A percentile compares a stretch with the other conserved stretches of the same genome.
Evolutionary conservation across 164 flowering plant genomes (phyloP).

Genomic region (Macadamia integrifolia): DNA sequence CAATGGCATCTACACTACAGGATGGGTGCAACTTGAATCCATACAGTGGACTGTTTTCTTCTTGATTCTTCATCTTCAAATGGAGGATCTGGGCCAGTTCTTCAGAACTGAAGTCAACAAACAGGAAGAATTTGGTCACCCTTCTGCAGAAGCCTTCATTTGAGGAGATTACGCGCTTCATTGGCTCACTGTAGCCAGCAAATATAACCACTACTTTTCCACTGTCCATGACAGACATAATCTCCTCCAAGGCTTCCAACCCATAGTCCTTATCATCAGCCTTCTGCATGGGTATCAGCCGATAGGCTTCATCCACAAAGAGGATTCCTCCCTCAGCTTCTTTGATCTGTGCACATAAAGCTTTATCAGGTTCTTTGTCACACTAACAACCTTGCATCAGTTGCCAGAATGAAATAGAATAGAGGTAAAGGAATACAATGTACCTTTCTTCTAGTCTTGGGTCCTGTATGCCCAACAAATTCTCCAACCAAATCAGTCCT

Average conservation of each 20-base stretch:
- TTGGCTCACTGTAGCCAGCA: slow-evolving; percentile 94
- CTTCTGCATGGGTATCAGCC: slow-evolving; percentile 90
- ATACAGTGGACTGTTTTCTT: slow-evolving; percentile 50
- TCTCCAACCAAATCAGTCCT: slow-evolving; percentile 98
- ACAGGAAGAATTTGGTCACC: slow-evolving; percentile 88
- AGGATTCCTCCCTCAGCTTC: slow-evolving; percentile 99
- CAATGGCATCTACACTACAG: slow-evolving; percentile 60
- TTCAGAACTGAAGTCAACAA: slow-evolving; percentile 61
- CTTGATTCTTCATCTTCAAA: slow-evolving; percentile 71
- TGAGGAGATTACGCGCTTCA: slow-evolving; percentile 79
- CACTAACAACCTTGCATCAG: background rate
- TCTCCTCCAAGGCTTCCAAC: slow-evolving; percentile 94
- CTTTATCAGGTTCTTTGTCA: slow-evolving; percentile 2
- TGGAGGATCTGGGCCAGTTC: slow-evolving; percentile 76
- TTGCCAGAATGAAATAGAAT: too few relatives aligned
- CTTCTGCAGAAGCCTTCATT: slow-evolving; percentile 95
- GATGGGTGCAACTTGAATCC: slow-evolving; percentile 78
- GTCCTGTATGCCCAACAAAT: slow-evolving; percentile 99
- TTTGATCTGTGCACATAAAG: slow-evolving; percentile 49
- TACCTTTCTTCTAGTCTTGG: slow-evolving; percentile 97
- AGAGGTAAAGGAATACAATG: background rate
- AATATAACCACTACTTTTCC: slow-evolving; percentile 94
- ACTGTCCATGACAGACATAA: slow-evolving; percentile 97
- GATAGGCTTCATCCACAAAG: slow-evolving; percentile 96
- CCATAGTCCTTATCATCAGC: slow-evolving; percentile 96